Evolutionary conservation across 768 basidiomycete genomes (phyloP), one percentile per base, ranked within the genome.

Genomic region (Suillus americanus): DNA sequence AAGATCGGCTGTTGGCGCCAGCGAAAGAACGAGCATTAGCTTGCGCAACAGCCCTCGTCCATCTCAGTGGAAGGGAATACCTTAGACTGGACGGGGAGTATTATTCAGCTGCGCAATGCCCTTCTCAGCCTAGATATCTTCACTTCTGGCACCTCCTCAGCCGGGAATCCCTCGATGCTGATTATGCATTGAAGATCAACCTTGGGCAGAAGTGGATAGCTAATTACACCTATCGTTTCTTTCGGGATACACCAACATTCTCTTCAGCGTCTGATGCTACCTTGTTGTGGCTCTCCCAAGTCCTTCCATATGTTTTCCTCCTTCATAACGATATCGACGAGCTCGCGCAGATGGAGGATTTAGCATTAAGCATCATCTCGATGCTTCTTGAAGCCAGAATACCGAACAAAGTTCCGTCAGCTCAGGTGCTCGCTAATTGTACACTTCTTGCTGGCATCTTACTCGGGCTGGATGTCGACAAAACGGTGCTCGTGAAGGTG

Each of bases 11-110:
- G 5, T 33, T 60, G 20, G 16, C 25, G 20, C 38, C 64, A 65
- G 46, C 59, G 25, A 37, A 54, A 60, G 64, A 66, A 43, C 64
- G 65, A 28, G 65, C 64, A 18, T 50, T 65, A n/a, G 57, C 63
- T 23, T 66, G 64, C 10, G 65, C 64, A 13, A 66, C 33, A 66
- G 65, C 65, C 7, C 53, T 66, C 14, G 56, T 65, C n/a, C 65
- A 66, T 37, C 63, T 64, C 40, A 59, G 57, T 41, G 57, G 57
- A 41, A 59, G 54, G 37, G 48, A 62, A 60, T 62, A 62, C 18
- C 61, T 62, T 59, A 54, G 54, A 18, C 37, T 62, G 3, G 48
- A 62, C 9, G 61, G 61, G 9, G 55, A 60, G 13, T 62, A 59
- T 16, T 62, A 62, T 28, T 59, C 48, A 2, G 61, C 48, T 25